Evolutionary conservation across 2,329 filamentous ascomycete species (phyloP).

Genomic region (Verticillium isaacii): DNA sequence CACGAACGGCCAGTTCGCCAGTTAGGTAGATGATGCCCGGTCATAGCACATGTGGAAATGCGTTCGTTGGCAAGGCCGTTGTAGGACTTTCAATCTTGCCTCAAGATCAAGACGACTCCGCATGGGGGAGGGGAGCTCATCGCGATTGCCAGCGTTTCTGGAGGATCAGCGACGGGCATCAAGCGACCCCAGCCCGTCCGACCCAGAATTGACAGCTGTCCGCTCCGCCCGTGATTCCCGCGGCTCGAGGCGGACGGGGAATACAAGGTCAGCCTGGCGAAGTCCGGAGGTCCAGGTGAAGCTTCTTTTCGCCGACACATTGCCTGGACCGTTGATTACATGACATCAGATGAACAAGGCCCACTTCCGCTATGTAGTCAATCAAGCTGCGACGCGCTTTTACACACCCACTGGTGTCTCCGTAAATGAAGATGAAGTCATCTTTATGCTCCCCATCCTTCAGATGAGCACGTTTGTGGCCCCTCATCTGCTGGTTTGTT

Average conservation of each 20-base stretch:
- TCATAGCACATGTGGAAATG: background rate
- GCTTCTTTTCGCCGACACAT: background rate
- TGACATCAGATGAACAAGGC: background rate
- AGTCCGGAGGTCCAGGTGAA: background rate
- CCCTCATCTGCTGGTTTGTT: background rate
- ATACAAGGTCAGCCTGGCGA: background rate
- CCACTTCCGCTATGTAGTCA: background rate
- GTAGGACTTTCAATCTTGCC: background rate
- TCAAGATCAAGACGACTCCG: background rate
- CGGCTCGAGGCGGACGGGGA: background rate
- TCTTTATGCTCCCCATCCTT: background rate
- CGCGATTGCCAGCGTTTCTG: background rate
- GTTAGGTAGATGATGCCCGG: no score
- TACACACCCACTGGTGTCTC: background rate
- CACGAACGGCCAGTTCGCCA: no score
- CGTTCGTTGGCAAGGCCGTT: background rate
- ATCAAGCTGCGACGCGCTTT: background rate
- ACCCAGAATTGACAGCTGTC: background rate
- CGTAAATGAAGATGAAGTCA: background rate
- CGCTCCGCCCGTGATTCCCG: background rate
- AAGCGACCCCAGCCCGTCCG: background rate
- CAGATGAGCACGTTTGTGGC: background rate
- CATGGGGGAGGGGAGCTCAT: background rate
- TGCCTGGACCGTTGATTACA: background rate
- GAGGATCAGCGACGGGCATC: background rate